A percentile compares a stretch with the other conserved stretches of the same genome.
Conservation (phyloP, 441 rosid genomes). For the Melastoma candidum region DNA sequence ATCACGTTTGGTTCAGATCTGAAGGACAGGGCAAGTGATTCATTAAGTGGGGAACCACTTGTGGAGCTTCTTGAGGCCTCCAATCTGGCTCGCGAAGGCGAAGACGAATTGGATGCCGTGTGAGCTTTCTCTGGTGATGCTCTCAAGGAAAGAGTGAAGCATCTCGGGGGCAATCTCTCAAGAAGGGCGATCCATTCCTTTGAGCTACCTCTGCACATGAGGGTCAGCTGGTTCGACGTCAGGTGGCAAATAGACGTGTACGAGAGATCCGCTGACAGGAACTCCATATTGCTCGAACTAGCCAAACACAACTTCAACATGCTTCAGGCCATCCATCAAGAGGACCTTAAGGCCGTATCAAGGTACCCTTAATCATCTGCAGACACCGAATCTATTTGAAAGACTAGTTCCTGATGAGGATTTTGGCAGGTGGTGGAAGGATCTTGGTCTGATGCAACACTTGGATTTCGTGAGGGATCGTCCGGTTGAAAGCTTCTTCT, state of each 20-base stretch:
- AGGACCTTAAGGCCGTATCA: conserved; percentile 30
- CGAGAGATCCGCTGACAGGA: conserved; percentile 4
- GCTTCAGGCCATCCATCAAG: conserved; percentile 35
- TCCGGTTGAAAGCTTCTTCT: conserved; percentile 37
- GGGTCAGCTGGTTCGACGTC: conserved; percentile 35
- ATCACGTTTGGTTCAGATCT: background rate
- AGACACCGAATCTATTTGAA: background rate
- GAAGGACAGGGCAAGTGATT: conserved; percentile 1
- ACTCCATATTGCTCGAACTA: conserved; percentile 17
- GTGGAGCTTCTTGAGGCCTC: conserved; percentile 40
- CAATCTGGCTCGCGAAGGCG: conserved; percentile 24
- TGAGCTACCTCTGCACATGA: conserved; percentile 36
- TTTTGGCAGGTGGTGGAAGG: conserved; percentile 41
- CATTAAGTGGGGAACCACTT: conserved; percentile 19
- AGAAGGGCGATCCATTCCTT: conserved; percentile 18
- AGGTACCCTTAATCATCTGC: conserved; percentile 16
- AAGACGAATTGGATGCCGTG: conserved; percentile 24
- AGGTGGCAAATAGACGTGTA: conserved; percentile 26
- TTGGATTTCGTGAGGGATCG: conserved; percentile 36
- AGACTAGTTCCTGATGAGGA: background rate
- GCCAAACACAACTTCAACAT: conserved; percentile 35
- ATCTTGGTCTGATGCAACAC: conserved; percentile 21
- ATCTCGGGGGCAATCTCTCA: conserved; percentile 1
- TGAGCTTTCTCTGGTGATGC: conserved; percentile 13
- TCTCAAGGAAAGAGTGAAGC: conserved; percentile 5